A percentile compares a stretch with the other conserved stretches of the same genome.
Evolutionary conservation across 2,329 filamentous ascomycete species (phyloP).

Genomic region (Byssochlamys sp.): DNA sequence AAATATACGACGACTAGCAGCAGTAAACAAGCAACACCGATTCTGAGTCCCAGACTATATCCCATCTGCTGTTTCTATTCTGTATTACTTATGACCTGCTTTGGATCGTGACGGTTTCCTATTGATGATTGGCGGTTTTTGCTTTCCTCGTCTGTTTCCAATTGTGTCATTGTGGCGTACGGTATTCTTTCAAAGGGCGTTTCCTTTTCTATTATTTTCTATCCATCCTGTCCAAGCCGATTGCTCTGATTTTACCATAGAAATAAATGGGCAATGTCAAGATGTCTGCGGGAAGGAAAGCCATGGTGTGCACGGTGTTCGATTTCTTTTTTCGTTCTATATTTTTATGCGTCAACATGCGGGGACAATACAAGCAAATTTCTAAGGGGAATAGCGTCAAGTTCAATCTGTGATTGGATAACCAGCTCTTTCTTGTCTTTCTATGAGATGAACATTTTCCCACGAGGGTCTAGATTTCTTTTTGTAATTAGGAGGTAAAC

Average conservation of each 20-base stretch:
- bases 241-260: neutral
- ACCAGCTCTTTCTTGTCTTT: neutral
- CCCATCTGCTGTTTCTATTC: neutral
- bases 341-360: neutral
- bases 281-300: neutral
- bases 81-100: neutral
- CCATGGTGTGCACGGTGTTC: neutral
- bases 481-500: too few relatives aligned
- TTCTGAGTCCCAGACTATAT: neutral
- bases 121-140: neutral
- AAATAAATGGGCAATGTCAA: neutral
- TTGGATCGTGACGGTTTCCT: neutral
- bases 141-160: neutral
- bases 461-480: neutral
- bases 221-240: neutral
- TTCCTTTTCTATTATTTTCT: neutral
- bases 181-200: neutral
- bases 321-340: neutral
- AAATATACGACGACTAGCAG: slow-evolving; percentile 59
- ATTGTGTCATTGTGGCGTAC: neutral
- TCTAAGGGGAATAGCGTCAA: neutral
- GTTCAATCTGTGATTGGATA: neutral
- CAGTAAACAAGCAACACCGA: neutral
- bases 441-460: neutral
- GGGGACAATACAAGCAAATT: neutral